Base-by-base conservation (phyloP, 2,329 filamentous ascomycete species). In the Chaetomium globosum region DNA sequence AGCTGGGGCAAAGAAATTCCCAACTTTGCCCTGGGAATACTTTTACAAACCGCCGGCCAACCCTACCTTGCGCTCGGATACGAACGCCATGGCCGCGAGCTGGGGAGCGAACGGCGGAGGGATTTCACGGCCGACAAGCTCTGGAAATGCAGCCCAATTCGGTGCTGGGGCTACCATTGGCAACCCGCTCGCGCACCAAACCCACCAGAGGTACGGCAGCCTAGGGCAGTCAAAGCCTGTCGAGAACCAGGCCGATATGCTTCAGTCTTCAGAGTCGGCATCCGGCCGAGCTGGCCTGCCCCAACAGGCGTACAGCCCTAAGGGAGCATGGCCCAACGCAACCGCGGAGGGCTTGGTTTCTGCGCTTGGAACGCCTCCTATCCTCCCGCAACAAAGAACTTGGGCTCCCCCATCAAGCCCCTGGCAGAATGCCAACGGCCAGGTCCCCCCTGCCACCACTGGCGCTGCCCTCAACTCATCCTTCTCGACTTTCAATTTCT, bases 11-110 rank as follows among this genome's bases (percentile, higher is more conserved):
- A 79, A 76, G 67, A 59, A 75, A 6, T 76, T 81, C 31, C 79
- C 79, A 4, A 78, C 71, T 56, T 75, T 85, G 43, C 83, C 84
- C 1, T 86, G 84, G 84, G 76, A 77, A 19, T 83, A 82, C 75
- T 82, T 84, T 63, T 73, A 72, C 62, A 71, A 67, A 13, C 68
- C 72, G 6, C 61, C 68, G 51, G 64, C 60, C 23, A 67, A 65
- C 13, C 49, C 59, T 13, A 52, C 30, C 16, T 16, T 65, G 46
- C 60, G 56, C 26, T 28, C 65, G 1, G 33, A 48, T 19, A 33
- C 54, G 1, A 63, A 48, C n/a, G 58, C 52, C 23, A 12, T 53
- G 13, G 36, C 12, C 19, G 23, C 61, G 9, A 55, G 31, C 4
- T 67, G 65, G 56, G 58, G 46, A 3, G 48, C n/a, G 7, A 59